These are phyloP conservation scores for Calocybe gangraenosa DNA, from an alignment of 768 basidiomycete species.

Conservation along the genomic window DNA sequence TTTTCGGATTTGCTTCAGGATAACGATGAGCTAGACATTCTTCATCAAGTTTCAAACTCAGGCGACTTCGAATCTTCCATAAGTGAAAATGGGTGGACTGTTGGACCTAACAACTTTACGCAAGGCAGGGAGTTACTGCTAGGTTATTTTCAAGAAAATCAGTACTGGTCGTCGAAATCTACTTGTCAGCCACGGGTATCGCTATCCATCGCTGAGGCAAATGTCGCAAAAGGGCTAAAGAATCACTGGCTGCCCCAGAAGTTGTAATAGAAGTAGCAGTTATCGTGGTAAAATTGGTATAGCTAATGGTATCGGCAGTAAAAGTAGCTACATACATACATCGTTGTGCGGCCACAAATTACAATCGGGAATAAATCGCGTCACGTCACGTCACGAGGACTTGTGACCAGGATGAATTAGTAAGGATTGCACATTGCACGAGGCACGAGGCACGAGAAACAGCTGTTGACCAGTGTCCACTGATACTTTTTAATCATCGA, in stretches of 20 bases:
- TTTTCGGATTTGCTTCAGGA: no score
- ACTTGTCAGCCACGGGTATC: slow-evolving; percentile 23
- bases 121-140: slow-evolving; percentile 53
- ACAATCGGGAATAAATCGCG: neutral
- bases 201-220: slow-evolving; percentile 42
- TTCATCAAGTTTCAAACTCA: neutral
- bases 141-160: slow-evolving; percentile 25
- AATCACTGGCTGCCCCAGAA: slow-evolving; percentile 67
- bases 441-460: no score
- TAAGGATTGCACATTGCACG: no score
- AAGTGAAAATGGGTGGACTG: slow-evolving; percentile 8
- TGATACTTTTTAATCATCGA: no score
- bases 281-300: no score
- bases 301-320: no score
- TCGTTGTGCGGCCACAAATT: no score
- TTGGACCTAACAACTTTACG: slow-evolving; percentile 28
- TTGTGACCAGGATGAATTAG: no score
- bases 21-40: no score
- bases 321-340: no score
- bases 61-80: slow-evolving; percentile 1
- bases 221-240: slow-evolving; percentile 53
- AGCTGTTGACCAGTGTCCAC: no score
- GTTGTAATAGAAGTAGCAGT: no score
- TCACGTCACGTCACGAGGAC: slow-evolving; percentile 9
- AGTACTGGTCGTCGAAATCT: slow-evolving; percentile 1